Percentiles rank a stretch among this genome's conserved stretches.
Conservation (phyloP, 2,329 filamentous ascomycete species). For the Bipolaris cookei region DNA sequence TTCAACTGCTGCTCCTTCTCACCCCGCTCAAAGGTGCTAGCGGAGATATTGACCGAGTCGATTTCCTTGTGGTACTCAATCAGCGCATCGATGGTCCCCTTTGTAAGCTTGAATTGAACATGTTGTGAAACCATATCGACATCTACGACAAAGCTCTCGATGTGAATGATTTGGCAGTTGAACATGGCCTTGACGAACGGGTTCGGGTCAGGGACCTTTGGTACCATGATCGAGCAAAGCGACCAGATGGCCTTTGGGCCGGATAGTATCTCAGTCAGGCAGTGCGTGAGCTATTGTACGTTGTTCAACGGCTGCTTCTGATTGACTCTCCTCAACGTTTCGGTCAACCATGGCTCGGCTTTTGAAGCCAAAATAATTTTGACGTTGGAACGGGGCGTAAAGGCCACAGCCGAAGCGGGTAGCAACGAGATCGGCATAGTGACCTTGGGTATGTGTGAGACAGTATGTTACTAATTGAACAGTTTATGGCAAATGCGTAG, state of each 20-base stretch:
- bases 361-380: constrained; percentile 93
- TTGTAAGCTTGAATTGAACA: constrained; percentile 95
- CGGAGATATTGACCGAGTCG: constrained; percentile 87
- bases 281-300: constrained; percentile 92
- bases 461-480: constrained; percentile 38
- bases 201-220: constrained; percentile 85
- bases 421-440: constrained; percentile 90
- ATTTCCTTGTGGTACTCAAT: constrained; percentile 97
- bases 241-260: constrained; percentile 93
- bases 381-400: constrained; percentile 90
- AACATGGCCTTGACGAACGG: constrained; percentile 84
- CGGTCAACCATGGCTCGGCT: constrained; percentile 95
- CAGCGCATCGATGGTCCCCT: constrained; percentile 89
- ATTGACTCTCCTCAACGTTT: constrained; percentile 96
- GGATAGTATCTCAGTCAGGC: constrained; percentile 91
- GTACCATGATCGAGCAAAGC: constrained; percentile 87
- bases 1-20: constrained; percentile 96
- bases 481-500: constrained; percentile 37
- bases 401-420: constrained; percentile 93
- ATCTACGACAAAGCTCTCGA: constrained; percentile 97
- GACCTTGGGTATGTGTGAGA: neutral
- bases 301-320: constrained; percentile 97
- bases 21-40: constrained; percentile 90
- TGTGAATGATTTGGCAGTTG: constrained; percentile 90
- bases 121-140: constrained; percentile 98